phyloP scores from a whole-genome alignment of 805 yeast species.

The Lachancea meyersii region DNA sequence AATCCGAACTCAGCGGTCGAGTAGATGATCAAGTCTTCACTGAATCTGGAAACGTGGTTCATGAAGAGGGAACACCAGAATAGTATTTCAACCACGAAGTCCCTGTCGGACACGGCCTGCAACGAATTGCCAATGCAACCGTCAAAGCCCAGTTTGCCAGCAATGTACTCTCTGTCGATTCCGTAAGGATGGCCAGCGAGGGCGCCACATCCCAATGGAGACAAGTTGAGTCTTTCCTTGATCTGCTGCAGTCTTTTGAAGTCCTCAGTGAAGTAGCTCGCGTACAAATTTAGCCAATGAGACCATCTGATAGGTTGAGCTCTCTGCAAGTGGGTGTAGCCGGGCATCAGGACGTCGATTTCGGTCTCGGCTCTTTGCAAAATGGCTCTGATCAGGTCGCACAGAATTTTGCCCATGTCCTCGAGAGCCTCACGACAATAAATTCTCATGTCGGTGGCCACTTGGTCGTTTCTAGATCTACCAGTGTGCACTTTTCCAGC shows the following conservation, averaged over 20 bases:
- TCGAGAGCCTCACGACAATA: conserved; percentile 72
- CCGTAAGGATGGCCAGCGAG: conserved; percentile 99
- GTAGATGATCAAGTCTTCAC: conserved; percentile 92
- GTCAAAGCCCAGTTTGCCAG: conserved; percentile 69
- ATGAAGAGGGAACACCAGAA: conserved; percentile 93
- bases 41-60: conserved; percentile 91
- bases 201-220: conserved; percentile 97
- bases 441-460: conserved; percentile 97
- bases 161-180: conserved; percentile 89
- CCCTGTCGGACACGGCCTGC: conserved; percentile 97
- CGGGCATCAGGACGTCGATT: conserved; percentile 94
- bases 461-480: conserved; percentile 96
- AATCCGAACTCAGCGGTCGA: conserved; percentile 98
- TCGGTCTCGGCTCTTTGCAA: conserved; percentile 70
- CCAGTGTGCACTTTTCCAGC: conserved; percentile 99
- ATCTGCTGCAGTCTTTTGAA: conserved; percentile 78
- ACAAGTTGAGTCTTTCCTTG: conserved; percentile 71
- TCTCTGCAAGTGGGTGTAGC: conserved; percentile 96
- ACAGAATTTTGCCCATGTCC: conserved; percentile 55
- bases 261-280: conserved; percentile 90
- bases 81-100: conserved; percentile 89
- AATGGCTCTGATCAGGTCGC: conserved; percentile 41
- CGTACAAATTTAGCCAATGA: conserved; percentile 92
- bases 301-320: conserved; percentile 99
- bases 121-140: conserved; percentile 92